Conservation (phyloP, 2,329 filamentous ascomycete species). For the Annulohypoxylon truncatum region DNA sequence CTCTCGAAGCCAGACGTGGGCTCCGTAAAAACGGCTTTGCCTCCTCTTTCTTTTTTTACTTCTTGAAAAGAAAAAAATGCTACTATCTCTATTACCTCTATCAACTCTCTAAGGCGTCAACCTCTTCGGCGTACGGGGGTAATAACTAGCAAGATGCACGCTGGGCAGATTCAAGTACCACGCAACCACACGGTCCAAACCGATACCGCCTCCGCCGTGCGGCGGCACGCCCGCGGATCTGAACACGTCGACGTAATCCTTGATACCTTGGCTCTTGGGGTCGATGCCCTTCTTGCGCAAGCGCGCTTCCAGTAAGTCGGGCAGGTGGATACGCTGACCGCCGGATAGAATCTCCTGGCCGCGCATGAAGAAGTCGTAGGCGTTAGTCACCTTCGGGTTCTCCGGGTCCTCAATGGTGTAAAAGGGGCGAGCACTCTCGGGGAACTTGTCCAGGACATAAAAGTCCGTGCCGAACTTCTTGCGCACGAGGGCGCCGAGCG, state of each 20-base stretch:
- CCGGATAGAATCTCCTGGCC: conserved; percentile 94
- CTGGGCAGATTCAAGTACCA: conserved; percentile 70
- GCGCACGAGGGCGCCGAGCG: conserved; percentile 86
- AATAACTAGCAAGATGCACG: conserved; percentile 68
- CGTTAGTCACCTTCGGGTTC: conserved; percentile 66
- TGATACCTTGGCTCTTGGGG: conserved; percentile 78
- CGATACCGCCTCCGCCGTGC: conserved; percentile 90
- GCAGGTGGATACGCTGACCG: conserved; percentile 89
- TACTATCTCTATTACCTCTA: not conserved
- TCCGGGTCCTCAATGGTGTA: conserved; percentile 79
- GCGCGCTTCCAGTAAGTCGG: conserved; percentile 78
- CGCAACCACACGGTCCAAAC: conserved; percentile 85
- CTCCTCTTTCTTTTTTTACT: too few species aligned
- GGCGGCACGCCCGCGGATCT: conserved; percentile 84
- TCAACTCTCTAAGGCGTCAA: conserved; percentile 58
- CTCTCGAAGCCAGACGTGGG: not conserved
- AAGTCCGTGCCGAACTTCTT: conserved; percentile 95
- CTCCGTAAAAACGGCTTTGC: too few species aligned
- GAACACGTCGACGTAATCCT: conserved; percentile 90
- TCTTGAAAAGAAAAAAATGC: too few species aligned
- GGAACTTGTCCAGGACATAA: conserved; percentile 97
- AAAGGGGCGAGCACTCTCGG: conserved; percentile 86
- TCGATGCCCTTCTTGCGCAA: conserved; percentile 85
- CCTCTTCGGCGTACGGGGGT: conserved; percentile 70
- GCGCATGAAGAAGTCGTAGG: conserved; percentile 82